phyloP scores from a whole-genome alignment of 148 eudicot genomes.

The Hydrangea macrophylla region DNA sequence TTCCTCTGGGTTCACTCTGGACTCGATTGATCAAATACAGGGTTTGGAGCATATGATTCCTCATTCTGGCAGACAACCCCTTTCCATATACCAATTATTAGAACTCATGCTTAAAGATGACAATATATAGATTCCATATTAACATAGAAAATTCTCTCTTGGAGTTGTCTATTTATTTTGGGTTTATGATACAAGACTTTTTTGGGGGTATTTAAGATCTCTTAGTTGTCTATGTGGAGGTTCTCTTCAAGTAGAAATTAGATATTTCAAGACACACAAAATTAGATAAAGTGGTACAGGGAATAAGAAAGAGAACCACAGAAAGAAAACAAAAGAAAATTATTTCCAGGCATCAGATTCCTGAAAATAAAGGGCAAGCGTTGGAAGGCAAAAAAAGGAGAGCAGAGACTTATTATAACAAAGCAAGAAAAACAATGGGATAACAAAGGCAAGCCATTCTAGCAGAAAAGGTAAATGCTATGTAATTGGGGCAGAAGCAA shows the following conservation, averaged over 20 bases:
- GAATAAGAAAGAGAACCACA: not conserved
- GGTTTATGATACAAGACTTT: not conserved
- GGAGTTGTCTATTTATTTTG: not conserved
- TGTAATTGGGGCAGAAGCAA: not conserved
- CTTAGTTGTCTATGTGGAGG: not conserved
- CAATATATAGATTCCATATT: too few relatives aligned
- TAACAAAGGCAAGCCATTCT: not conserved
- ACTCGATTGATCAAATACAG: too few relatives aligned
- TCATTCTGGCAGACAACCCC: not conserved
- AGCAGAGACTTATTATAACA: too few relatives aligned
- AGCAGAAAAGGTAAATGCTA: not conserved
- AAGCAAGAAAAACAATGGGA: not conserved
- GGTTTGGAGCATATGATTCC: too few relatives aligned
- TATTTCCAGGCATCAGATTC: not conserved
- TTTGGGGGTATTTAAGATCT: not conserved
- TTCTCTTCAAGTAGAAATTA: not conserved
- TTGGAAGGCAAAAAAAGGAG: too few relatives aligned
- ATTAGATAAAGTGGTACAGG: not conserved
- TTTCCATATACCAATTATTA: not conserved
- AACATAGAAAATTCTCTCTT: not conserved
- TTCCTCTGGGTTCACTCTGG: too few relatives aligned
- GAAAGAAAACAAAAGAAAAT: not conserved
- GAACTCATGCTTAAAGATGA: not conserved
- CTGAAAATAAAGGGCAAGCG: not conserved
- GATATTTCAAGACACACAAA: not conserved